Base-by-base conservation (phyloP, 2,329 filamentous ascomycete genomes). In the Fusarium virguliforme region DNA sequence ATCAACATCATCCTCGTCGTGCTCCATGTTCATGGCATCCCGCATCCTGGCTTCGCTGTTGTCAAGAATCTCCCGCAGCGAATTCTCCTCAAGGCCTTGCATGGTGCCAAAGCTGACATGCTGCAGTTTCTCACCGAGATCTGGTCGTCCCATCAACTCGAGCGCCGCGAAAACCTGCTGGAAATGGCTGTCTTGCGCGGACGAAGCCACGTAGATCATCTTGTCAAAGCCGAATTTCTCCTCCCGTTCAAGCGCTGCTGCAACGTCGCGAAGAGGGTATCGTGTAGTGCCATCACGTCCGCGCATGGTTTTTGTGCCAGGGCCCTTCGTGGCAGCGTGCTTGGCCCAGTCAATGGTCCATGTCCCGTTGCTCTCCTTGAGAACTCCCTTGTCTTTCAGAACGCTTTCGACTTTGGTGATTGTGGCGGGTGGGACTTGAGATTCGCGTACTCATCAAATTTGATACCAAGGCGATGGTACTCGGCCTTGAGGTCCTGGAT, bases 121-220 rank as follows among this genome's bases (percentile, higher is more conserved):
- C 12, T 79, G 72, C 5, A 82, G 71, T 54, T 75, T 77, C 3
- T 64, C 64, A 1, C 74, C 72, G 1, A 82, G 58, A 18, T 81
- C 78, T 5, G 67, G 60, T 3, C 67, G 71, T 1, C 74, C 80
- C 75, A 82, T 77, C 5, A 80, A 74, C 32, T 78, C 75, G 8
- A 82, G 62, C 0, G 78, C 69, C 18, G 75, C 71, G 24, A 78
- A 75, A 0, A 82, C 15, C n/a, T 64, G 64, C 13, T 89, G 88
- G 56, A 94, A 85, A 76, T 94, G 91, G 28, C 91, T 83, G 73
- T 91, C 90, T 76, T 94, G 91, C 71, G 90, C 87, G 9, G 88
- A 89, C 0, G 91, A 90, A 34, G 93, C 89, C 15, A 94, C 91
- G 76, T 94, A 94, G 62, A 94, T 91, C 91, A 94, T 93, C 77